A percentile compares a stretch with the other conserved stretches of the same genome.
Evolutionary conservation across 345 rosid species (phyloP).

Genomic region (Syzygium oleosum): DNA sequence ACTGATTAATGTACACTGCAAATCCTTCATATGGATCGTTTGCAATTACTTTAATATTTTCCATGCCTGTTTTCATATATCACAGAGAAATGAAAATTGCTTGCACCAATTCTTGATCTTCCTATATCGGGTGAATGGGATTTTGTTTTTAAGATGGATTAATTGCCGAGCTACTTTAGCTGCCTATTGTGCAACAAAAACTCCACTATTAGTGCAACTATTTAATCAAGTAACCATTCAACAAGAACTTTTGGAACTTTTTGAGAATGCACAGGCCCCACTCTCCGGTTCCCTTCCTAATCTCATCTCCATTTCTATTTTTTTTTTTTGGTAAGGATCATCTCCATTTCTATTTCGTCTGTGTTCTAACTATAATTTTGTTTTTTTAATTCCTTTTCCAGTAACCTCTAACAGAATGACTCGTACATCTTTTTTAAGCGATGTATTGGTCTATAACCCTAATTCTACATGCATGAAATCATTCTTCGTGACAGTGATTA

Average conservation of each 20-base stretch:
- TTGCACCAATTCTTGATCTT: background rate
- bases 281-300: background rate
- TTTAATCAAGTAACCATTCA: background rate
- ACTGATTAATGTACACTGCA: background rate
- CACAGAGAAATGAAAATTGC: background rate
- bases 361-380: background rate
- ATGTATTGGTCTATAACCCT: background rate
- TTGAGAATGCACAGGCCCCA: background rate
- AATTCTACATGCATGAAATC: background rate
- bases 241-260: background rate
- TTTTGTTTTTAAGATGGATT: background rate
- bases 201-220: background rate
- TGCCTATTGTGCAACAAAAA: background rate
- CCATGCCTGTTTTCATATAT: background rate
- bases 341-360: background rate
- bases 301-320: background rate
- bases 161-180: background rate
- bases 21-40: background rate
- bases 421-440: background rate
- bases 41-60: background rate
- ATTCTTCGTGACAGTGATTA: background rate
- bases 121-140: background rate
- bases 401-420: background rate
- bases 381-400: background rate
- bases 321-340: no score